Percentiles rank a stretch among this genome's conserved stretches.
These are phyloP conservation scores for Garcia nutans DNA, from an alignment of 345 rosid species.

Conservation along the genomic window DNA sequence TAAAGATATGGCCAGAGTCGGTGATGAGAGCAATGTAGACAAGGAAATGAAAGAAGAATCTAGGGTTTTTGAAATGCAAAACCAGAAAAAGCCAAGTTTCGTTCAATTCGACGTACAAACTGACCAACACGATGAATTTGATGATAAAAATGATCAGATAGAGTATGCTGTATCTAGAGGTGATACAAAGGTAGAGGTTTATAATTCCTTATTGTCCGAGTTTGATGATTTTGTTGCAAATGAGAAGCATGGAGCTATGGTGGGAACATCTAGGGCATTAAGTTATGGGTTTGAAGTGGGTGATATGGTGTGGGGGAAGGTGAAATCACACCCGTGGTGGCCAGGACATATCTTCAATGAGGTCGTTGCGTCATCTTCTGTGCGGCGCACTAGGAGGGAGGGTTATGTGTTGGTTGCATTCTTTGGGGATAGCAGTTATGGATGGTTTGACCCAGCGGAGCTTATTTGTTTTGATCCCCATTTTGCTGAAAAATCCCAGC, in stretches of 20 bases:
- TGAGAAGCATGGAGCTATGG: constrained; percentile 51
- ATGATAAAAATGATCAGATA: constrained; percentile 16
- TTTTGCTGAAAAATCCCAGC: constrained; percentile 69
- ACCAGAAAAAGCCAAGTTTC: constrained; percentile 16
- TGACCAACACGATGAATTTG: constrained; percentile 15
- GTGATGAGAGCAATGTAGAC: constrained; percentile 16
- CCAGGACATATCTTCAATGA: constrained; percentile 97
- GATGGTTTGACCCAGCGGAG: constrained; percentile 99
- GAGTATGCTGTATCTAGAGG: constrained; percentile 11
- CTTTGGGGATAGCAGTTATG: constrained; percentile 97
- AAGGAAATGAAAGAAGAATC: constrained; percentile 27
- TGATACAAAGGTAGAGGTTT: constrained; percentile 32
- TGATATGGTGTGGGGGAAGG: constrained; percentile 99
- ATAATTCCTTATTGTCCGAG: constrained; percentile 70
- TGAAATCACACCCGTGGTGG: constrained; percentile 99
- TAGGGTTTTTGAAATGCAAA: constrained; percentile 31
- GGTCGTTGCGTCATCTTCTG: constrained; percentile 75
- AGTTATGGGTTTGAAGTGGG: constrained; percentile 87
- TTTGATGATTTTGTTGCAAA: constrained; percentile 90
- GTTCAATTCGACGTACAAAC: constrained; percentile 29
- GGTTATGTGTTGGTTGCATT: constrained; percentile 93
- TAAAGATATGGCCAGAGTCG: background rate
- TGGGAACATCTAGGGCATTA: constrained; percentile 65
- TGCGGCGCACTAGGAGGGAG: constrained; percentile 74
- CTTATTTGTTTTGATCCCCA: constrained; percentile 75